phyloP scores from a whole-genome alignment of 768 basidiomycete genomes.

The Pulveroboletus sp. region DNA sequence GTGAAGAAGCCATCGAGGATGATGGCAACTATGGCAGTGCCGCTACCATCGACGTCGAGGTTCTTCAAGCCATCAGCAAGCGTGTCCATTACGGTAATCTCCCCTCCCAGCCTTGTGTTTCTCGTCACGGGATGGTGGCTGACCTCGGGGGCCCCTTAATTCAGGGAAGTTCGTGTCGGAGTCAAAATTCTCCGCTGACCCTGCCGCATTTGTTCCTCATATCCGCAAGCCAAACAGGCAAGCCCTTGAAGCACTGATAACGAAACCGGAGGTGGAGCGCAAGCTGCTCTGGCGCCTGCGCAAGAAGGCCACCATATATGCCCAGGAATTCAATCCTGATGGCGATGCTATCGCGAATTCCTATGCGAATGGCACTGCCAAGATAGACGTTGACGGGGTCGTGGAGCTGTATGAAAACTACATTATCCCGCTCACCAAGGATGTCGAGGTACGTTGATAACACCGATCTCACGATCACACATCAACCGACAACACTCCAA shows the following conservation, averaged over 20 bases:
- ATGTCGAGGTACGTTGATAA: conserved; percentile 77
- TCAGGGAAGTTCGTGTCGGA: conserved; percentile 98
- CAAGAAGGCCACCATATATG: conserved; percentile 78
- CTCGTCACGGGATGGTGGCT: conserved; percentile 1
- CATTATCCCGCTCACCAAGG: conserved; percentile 96
- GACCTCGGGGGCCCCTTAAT: not conserved
- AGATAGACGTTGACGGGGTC: conserved; percentile 91
- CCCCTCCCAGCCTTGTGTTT: conserved; percentile 22
- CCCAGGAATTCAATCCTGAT: conserved; percentile 76
- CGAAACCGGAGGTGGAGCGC: conserved; percentile 94
- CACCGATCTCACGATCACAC: not conserved
- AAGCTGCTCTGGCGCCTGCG: conserved; percentile 76
- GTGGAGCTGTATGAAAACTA: conserved; percentile 91
- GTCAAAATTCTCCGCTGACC: conserved; percentile 87
- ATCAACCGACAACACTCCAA: conserved; percentile 28
- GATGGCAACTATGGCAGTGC: conserved; percentile 98
- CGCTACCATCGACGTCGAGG: conserved; percentile 91
- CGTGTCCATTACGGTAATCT: conserved; percentile 92
- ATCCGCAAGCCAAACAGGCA: conserved; percentile 74
- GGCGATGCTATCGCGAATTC: conserved; percentile 44
- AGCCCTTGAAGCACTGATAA: conserved; percentile 82
- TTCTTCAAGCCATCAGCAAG: conserved; percentile 96
- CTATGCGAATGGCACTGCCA: conserved; percentile 37
- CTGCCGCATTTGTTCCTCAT: conserved; percentile 87
- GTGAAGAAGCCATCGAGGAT: conserved; percentile 73